Evolutionary conservation across 768 basidiomycete species (phyloP).

Genomic region (Tulasnella sp.): DNA sequence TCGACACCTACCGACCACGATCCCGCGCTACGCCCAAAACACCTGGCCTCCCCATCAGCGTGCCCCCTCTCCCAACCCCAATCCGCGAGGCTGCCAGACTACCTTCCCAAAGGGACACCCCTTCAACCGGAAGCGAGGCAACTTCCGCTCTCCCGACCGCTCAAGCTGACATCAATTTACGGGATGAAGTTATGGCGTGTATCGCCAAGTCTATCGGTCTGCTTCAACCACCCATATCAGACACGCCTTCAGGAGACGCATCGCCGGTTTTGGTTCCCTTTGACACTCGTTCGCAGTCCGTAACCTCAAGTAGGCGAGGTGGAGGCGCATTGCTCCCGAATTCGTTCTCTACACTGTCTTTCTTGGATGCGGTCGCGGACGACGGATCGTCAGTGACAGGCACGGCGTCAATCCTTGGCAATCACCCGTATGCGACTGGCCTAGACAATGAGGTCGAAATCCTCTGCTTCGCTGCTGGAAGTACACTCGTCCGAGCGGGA

Average conservation of each 20-base stretch:
- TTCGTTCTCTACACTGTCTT: slow-evolving; percentile 37
- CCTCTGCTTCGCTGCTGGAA: slow-evolving; percentile 83
- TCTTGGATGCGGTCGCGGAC: slow-evolving; percentile 34
- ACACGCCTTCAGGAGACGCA: slow-evolving; percentile 21
- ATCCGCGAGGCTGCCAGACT: slow-evolving; percentile 27
- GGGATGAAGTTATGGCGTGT: slow-evolving; percentile 94
- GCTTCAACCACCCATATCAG: slow-evolving; percentile 62
- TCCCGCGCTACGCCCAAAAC: slow-evolving; percentile 18
- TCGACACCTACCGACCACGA: slow-evolving; percentile 34
- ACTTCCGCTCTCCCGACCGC: slow-evolving; percentile 35
- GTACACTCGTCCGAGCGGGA: slow-evolving; percentile 80
- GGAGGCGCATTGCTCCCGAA: slow-evolving; percentile 35
- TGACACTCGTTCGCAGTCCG: slow-evolving; percentile 15
- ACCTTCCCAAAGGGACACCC: slow-evolving; percentile 8
- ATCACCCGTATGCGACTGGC: slow-evolving; percentile 47
- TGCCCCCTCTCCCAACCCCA: slow-evolving; percentile 20
- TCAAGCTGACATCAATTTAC: slow-evolving; percentile 83
- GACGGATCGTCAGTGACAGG: slow-evolving; percentile 58
- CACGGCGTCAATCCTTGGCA: slow-evolving; percentile 45
- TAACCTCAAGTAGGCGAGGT: slow-evolving; percentile 8
- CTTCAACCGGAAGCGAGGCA: slow-evolving; percentile 34
- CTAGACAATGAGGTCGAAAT: slow-evolving; percentile 97
- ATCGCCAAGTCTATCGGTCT: slow-evolving; percentile 97
- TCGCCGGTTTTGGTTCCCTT: slow-evolving; percentile 10
- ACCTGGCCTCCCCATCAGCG: background rate